Evolutionary conservation across 2,329 filamentous ascomycete genomes (phyloP).

Genomic region (Rutstroemia sp.): DNA sequence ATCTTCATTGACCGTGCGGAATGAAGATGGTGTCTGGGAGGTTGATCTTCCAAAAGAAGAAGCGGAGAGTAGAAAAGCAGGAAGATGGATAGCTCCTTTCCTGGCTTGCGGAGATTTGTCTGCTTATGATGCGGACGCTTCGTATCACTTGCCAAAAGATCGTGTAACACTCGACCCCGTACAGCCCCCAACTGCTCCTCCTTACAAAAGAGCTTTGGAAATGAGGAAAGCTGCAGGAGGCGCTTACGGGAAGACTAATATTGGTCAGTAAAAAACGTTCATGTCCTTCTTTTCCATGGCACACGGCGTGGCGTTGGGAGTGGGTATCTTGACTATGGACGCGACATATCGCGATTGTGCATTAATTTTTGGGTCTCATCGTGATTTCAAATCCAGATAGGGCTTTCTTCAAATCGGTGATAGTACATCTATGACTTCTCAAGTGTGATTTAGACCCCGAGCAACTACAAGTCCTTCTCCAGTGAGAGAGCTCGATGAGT

Average conservation of each 20-base stretch:
- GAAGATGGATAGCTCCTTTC: constrained; percentile 85
- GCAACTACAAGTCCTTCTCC: too few species aligned
- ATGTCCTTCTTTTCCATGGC: background rate
- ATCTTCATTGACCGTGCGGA: constrained; percentile 4
- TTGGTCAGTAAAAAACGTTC: background rate
- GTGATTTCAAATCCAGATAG: background rate
- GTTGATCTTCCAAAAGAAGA: constrained; percentile 25
- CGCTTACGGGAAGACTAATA: constrained; percentile 36
- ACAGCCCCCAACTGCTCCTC: constrained; percentile 91
- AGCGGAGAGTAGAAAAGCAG: constrained; percentile 37
- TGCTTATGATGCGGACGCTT: constrained; percentile 91
- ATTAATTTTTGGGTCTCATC: background rate
- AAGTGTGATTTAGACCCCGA: too few species aligned
- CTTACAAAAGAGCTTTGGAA: constrained; percentile 87
- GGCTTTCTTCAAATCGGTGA: background rate
- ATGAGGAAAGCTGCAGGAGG: constrained; percentile 69
- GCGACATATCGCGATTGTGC: background rate
- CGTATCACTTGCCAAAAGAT: constrained; percentile 80
- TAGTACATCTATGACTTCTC: too few species aligned
- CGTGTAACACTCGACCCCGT: constrained; percentile 84
- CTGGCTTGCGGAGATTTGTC: constrained; percentile 95
- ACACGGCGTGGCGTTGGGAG: constrained; percentile 1
- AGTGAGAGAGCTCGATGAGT: too few species aligned
- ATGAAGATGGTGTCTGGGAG: constrained; percentile 22
- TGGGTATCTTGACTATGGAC: background rate